Percentiles rank a stretch among this genome's conserved stretches.
These are phyloP conservation scores for Rhytidiadelphus loreus DNA, from an alignment of 225 moss, liverwort and hornwort species.

Conservation along the genomic window DNA sequence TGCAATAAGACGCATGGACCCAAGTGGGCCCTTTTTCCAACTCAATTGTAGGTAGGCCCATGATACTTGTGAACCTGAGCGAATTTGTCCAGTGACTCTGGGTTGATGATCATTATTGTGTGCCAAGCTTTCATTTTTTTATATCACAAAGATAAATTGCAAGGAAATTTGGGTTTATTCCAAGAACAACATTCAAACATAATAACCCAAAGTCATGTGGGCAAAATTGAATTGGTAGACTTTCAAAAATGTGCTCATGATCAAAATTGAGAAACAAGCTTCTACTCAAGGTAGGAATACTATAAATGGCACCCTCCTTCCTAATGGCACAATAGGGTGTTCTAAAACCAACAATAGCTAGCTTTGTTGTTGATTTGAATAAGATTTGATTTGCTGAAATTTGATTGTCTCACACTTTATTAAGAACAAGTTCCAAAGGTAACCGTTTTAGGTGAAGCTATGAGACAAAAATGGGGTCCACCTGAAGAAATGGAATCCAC, in stretches of 20 bases:
- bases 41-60: not conserved
- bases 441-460: too few relatives aligned
- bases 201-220: not conserved
- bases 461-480: too few relatives aligned
- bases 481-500: too few relatives aligned
- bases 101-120: not conserved
- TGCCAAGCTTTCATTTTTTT: not conserved
- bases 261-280: not conserved
- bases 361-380: too few relatives aligned
- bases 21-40: not conserved
- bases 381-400: too few relatives aligned
- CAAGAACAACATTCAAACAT: not conserved
- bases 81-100: fast-evolving
- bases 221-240: not conserved
- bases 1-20: not conserved
- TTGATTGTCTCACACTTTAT: too few relatives aligned
- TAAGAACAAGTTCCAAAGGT: too few relatives aligned
- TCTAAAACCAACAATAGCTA: too few relatives aligned
- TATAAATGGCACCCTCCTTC: too few relatives aligned
- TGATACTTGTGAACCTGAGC: not conserved
- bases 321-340: too few relatives aligned
- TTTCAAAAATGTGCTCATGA: not conserved
- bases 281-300: too few relatives aligned
- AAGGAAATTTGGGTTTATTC: not conserved
- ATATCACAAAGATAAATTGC: not conserved